Evolutionary conservation across 768 basidiomycete species (phyloP).

Genomic region (Suillus placidus): DNA sequence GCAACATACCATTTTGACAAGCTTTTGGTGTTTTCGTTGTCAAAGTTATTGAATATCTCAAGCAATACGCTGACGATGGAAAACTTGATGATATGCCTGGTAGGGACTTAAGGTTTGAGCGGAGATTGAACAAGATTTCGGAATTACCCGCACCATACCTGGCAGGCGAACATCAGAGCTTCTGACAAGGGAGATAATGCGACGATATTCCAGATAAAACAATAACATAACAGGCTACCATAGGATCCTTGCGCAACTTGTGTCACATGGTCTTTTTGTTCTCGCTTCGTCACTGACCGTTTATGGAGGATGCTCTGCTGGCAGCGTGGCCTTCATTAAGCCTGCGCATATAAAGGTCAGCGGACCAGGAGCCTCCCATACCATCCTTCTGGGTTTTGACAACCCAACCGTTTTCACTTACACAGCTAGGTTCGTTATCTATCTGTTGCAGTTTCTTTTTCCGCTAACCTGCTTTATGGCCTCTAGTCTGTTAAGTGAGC

Average conservation of each 20-base stretch:
- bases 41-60: background rate
- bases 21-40: background rate
- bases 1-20: constrained; percentile 3
- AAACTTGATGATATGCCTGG: constrained; percentile 7
- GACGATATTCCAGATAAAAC: background rate
- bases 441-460: background rate
- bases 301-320: constrained; percentile 6
- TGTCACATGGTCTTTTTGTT: constrained; percentile 31
- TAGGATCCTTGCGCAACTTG: background rate
- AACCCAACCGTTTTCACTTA: constrained; percentile 28
- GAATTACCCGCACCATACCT: background rate
- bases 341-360: background rate
- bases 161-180: background rate
- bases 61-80: background rate
- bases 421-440: constrained; percentile 36
- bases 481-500: constrained; percentile 30
- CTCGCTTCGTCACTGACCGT: constrained; percentile 29
- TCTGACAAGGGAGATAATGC: background rate
- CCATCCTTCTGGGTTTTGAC: constrained; percentile 38
- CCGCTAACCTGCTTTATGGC: constrained; percentile 19
- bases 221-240: background rate
- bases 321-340: constrained; percentile 19
- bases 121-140: background rate
- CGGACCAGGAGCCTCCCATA: background rate
- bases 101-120: constrained; percentile 5